Conservation (phyloP, 2,329 filamentous ascomycete genomes). For the Cordyceps javanica region DNA sequence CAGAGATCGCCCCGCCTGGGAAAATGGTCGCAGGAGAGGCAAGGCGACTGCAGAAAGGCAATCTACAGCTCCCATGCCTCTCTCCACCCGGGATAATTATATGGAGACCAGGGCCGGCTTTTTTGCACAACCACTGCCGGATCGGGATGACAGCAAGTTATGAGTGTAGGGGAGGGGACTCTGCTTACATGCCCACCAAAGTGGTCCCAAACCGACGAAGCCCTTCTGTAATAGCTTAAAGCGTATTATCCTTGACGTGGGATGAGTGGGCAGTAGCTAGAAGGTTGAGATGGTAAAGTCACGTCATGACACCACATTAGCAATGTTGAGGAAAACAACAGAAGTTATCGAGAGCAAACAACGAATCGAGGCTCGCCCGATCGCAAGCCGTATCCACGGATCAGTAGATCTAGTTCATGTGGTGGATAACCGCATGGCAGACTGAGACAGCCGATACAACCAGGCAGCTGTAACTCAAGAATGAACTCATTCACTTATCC, state of each 20-base stretch:
- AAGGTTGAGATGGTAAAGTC: not conserved
- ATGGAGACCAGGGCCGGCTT: not conserved
- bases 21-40: not conserved
- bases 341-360: not conserved
- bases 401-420: not conserved
- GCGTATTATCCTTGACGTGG: not conserved
- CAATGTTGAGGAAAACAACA: not conserved
- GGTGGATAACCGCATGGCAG: not conserved
- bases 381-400: not conserved
- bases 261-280: not conserved
- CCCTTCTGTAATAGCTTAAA: not conserved
- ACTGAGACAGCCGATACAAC: not conserved
- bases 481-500: not conserved
- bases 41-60: not conserved
- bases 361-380: not conserved
- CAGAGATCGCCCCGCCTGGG: not conserved
- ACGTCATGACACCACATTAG: not conserved
- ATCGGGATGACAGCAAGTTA: not conserved
- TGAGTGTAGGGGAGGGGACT: not conserved
- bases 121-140: constrained; percentile 6
- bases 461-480: not conserved
- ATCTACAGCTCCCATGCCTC: not conserved
- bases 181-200: constrained; percentile 4
- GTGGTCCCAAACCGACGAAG: not conserved
- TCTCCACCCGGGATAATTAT: not conserved